A percentile compares a stretch with the other conserved stretches of the same genome.
These are phyloP conservation scores for Blastomyces gilchristii DNA, from an alignment of 2,329 filamentous ascomycete species.

Conservation along the genomic window DNA sequence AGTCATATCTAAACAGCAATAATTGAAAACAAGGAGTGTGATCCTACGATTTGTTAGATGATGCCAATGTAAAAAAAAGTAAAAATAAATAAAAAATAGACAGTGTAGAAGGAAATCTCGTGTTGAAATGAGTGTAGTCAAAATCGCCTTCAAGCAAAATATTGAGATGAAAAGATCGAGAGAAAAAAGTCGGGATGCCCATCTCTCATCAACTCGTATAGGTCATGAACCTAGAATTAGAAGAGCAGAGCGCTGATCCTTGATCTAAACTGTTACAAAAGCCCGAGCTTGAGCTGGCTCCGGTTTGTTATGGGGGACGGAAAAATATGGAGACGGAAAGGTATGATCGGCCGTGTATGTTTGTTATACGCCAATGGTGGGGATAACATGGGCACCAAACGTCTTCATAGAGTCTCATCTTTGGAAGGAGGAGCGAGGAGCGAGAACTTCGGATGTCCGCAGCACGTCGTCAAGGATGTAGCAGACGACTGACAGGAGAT, in stretches of 20 bases:
- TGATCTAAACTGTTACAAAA: background rate
- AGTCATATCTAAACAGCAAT: background rate
- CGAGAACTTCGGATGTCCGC: background rate
- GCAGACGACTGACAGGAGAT: background rate
- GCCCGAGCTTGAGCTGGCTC: background rate
- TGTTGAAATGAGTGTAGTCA: background rate
- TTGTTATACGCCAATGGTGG: background rate
- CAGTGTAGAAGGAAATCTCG: background rate
- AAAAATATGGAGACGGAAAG: background rate
- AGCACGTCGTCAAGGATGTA: background rate
- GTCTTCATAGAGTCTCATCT: background rate
- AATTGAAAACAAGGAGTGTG: background rate
- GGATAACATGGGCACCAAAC: background rate
- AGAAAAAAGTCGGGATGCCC: background rate
- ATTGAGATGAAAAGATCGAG: background rate
- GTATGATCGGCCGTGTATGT: background rate
- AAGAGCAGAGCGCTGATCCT: background rate
- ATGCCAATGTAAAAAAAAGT: background rate
- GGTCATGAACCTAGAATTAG: background rate
- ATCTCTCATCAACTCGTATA: background rate
- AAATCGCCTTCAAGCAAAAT: background rate
- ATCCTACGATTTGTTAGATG: background rate
- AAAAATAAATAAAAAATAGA: background rate
- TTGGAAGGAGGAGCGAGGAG: too few relatives aligned
- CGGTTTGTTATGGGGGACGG: background rate